These are phyloP conservation scores for Spatholobus suberectus DNA, from an alignment of 306 rosid genomes.

Conservation along the genomic window DNA sequence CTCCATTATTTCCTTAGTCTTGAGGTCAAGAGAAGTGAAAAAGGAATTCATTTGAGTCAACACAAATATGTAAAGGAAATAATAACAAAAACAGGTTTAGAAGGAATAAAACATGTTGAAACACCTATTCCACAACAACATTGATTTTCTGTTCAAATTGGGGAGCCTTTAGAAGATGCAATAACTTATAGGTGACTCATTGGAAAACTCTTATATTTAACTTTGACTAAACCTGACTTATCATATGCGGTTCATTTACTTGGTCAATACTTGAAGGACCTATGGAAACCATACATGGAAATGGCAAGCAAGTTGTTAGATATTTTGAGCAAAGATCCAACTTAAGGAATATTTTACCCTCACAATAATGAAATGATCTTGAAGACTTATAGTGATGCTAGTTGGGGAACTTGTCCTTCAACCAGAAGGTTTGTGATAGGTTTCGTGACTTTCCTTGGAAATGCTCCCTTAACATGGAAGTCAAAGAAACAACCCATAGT, in stretches of 20 bases:
- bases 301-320: too few relatives aligned
- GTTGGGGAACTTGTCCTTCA: not conserved
- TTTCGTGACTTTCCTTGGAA: too few relatives aligned
- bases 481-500: too few relatives aligned
- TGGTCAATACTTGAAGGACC: too few relatives aligned
- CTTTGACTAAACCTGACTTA: too few relatives aligned
- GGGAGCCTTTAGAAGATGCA: not conserved
- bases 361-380: not conserved
- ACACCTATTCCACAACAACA: too few relatives aligned
- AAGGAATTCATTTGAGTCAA: not conserved
- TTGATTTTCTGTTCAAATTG: too few relatives aligned
- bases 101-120: too few relatives aligned
- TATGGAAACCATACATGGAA: too few relatives aligned
- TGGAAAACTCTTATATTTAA: not conserved
- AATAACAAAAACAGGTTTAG: not conserved
- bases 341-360: not conserved
- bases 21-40: not conserved
- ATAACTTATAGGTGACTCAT: not conserved
- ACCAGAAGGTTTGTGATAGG: not conserved
- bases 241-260: too few relatives aligned
- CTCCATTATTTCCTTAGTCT: not conserved
- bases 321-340: not conserved
- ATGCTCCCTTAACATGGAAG: too few relatives aligned
- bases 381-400: not conserved
- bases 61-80: not conserved